Percentiles rank a stretch among this genome's conserved stretches.
Conservation (phyloP, 805 yeast species). For the Blastobotrys attinorum region DNA sequence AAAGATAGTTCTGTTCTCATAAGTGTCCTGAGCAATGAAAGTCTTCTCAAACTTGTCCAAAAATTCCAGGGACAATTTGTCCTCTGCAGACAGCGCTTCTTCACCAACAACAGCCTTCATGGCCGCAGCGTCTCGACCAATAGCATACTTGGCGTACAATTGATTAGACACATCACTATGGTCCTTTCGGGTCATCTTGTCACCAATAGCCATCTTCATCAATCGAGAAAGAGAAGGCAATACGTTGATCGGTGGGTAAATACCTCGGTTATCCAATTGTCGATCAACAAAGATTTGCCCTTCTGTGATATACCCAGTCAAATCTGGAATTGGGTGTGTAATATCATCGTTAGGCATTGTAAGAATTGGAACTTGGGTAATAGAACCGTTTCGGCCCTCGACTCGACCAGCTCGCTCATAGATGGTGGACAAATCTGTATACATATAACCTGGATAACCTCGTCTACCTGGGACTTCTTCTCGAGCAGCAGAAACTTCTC, state of each 20-base stretch:
- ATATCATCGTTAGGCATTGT: conserved; percentile 99
- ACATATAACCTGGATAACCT: conserved; percentile 99
- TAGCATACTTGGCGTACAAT: conserved; percentile 97
- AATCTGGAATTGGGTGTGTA: conserved; percentile 99
- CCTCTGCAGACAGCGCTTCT: conserved; percentile 96
- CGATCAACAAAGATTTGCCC: conserved; percentile 98
- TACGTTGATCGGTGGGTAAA: conserved; percentile 98
- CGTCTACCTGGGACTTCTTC: conserved; percentile 99
- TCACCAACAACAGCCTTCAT: conserved; percentile 99
- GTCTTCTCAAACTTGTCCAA: conserved; percentile 96
- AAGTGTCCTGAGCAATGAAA: conserved; percentile 93
- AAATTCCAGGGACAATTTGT: conserved; percentile 93
- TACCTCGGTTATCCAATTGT: conserved; percentile 91
- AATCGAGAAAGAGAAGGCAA: conserved; percentile 95
- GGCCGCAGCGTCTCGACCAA: conserved; percentile 99
- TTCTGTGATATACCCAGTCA: conserved; percentile 98
- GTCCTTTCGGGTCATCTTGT: conserved; percentile 99
- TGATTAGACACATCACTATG: conserved; percentile 99
- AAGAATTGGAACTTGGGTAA: conserved; percentile 96
- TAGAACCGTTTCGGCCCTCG: conserved; percentile 98
- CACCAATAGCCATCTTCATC: conserved; percentile 99
- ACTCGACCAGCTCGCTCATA: conserved; percentile 99
- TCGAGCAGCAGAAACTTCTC: conserved; percentile 99
- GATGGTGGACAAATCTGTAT: conserved; percentile 97
- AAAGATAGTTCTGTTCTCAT: conserved; percentile 88